Percentiles rank a stretch among this genome's conserved stretches.
phyloP scores from a whole-genome alignment of 257 asterid species.

The Agastache rugosa region DNA sequence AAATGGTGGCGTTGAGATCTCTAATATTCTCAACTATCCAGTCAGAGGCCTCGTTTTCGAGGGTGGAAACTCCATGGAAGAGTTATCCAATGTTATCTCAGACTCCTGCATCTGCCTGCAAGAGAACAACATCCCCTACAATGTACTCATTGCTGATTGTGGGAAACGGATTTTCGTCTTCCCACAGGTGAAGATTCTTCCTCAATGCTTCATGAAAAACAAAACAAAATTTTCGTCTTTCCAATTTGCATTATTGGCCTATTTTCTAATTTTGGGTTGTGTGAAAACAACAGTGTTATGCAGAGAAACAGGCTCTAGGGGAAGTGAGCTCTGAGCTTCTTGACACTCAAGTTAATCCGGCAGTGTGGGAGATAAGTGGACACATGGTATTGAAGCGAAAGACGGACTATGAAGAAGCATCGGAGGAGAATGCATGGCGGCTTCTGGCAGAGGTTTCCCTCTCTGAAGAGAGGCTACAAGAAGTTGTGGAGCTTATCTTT shows the following conservation, averaged over 20 bases:
- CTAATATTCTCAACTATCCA: constrained; percentile 73
- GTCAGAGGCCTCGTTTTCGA: constrained; percentile 84
- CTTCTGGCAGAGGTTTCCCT: constrained; percentile 96
- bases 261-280: constrained; percentile 2
- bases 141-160: constrained; percentile 80
- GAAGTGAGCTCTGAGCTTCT: constrained; percentile 92
- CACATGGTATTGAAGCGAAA: constrained; percentile 96
- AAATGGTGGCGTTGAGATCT: constrained; percentile 62
- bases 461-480: constrained; percentile 84
- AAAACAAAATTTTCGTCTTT: neutral
- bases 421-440: constrained; percentile 89
- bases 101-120: constrained; percentile 86
- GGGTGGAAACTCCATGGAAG: constrained; percentile 72
- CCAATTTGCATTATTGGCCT: neutral
- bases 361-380: constrained; percentile 99
- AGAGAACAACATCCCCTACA: constrained; percentile 82
- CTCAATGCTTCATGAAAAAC: neutral
- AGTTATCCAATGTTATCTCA: constrained; percentile 71
- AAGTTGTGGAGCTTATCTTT: constrained; percentile 85
- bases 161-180: constrained; percentile 85
- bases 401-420: constrained; percentile 84
- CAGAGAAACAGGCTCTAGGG: constrained; percentile 97
- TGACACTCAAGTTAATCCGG: constrained; percentile 97
- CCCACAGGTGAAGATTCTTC: constrained; percentile 75
- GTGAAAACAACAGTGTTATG: constrained; percentile 76